phyloP scores from a whole-genome alignment of 73 alveolate genomes.

The Tetrahymena elliotti region DNA sequence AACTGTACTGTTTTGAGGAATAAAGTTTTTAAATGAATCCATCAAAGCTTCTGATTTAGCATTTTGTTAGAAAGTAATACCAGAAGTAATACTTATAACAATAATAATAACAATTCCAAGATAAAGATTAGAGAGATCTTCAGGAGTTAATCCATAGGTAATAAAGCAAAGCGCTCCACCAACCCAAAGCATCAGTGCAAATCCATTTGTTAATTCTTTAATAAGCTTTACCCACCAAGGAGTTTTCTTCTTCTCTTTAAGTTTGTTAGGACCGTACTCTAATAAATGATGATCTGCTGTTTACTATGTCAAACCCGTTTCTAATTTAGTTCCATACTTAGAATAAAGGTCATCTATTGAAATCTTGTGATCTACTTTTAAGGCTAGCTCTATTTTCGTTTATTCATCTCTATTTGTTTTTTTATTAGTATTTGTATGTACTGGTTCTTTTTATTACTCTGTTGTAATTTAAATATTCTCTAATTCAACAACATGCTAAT shows the following conservation, averaged over 20 bases:
- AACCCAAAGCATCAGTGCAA: constrained; percentile 57
- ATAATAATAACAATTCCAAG: constrained; percentile 50
- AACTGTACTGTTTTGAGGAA: constrained; percentile 55
- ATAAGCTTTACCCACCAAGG: constrained; percentile 57
- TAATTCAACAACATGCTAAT: neutral
- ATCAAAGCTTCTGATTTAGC: constrained; percentile 61
- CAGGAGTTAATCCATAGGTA: constrained; percentile 41
- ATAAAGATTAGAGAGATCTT: constrained; percentile 48
- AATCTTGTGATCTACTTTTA: constrained; percentile 43
- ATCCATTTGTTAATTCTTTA: constrained; percentile 59
- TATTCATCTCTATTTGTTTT: neutral
- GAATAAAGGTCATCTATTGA: constrained; percentile 40
- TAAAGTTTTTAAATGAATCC: constrained; percentile 67
- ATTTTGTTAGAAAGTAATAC: constrained; percentile 48
- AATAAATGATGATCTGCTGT: constrained; percentile 17
- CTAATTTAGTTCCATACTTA: constrained; percentile 32
- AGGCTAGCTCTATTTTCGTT: neutral
- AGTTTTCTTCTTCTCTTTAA: constrained; percentile 49
- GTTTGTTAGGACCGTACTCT: constrained; percentile 46
- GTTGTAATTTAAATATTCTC: neutral
- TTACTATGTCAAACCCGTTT: constrained; percentile 59
- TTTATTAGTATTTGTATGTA: neutral
- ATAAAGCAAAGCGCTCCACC: constrained; percentile 64
- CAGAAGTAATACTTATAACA: constrained; percentile 54
- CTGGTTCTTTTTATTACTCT: neutral